These are phyloP conservation scores for Lyophyllum shimeji DNA, from an alignment of 768 basidiomycete species.

Conservation along the genomic window DNA sequence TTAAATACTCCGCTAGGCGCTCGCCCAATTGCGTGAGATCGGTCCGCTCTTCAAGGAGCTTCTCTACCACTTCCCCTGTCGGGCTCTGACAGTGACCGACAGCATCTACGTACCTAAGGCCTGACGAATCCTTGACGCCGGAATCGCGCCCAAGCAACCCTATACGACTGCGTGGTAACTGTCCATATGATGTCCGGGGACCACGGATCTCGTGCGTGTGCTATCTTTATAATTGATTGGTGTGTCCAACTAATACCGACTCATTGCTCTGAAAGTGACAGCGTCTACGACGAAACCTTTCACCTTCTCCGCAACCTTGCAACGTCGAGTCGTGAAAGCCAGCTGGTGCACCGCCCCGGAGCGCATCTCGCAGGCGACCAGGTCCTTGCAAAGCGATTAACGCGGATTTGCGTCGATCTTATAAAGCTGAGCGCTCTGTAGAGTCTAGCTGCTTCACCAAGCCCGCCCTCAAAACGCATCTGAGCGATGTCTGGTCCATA, in stretches of 20 bases:
- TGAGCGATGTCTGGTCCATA: constrained; percentile 9
- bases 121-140: background rate
- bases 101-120: background rate
- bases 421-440: background rate
- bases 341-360: too few species aligned
- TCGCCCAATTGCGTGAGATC: background rate
- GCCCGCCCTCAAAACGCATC: background rate
- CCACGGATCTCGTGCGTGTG: background rate
- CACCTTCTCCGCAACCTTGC: background rate
- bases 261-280: background rate
- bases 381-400: background rate
- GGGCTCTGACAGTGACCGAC: background rate
- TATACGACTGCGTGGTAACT: background rate
- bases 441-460: background rate
- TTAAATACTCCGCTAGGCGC: background rate
- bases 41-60: background rate
- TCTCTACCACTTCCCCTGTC: background rate
- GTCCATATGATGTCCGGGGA: background rate
- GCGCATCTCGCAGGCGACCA: too few species aligned
- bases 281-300: background rate
- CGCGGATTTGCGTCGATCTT: background rate
- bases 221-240: background rate
- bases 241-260: background rate
- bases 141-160: background rate
- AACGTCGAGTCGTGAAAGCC: background rate